Percentiles rank a stretch among this genome's conserved stretches.
phyloP scores from a whole-genome alignment of 164 flowering plant genomes.

The Chimonanthus praecox region DNA sequence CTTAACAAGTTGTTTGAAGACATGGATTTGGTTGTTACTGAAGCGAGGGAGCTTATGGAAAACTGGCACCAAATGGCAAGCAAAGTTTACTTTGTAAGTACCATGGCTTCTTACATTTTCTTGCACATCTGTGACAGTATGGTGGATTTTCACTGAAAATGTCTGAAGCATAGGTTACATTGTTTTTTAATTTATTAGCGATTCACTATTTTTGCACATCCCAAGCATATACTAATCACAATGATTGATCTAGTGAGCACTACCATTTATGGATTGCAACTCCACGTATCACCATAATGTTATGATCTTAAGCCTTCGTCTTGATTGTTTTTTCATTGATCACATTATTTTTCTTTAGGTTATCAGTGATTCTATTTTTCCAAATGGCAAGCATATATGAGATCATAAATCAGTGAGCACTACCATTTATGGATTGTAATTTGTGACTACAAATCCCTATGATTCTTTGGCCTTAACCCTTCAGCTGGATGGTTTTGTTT shows the following conservation, averaged over 20 bases:
- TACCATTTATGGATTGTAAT: background rate
- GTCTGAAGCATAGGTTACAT: background rate
- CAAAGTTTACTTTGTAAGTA: slow-evolving; percentile 78
- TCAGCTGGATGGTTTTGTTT: too few relatives aligned
- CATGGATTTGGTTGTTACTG: slow-evolving; percentile 48
- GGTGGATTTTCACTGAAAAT: background rate
- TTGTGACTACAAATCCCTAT: too few relatives aligned
- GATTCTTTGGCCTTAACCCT: too few relatives aligned
- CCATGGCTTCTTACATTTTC: background rate
- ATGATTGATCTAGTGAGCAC: background rate
- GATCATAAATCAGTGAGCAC: background rate
- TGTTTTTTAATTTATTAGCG: background rate
- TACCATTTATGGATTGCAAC: background rate
- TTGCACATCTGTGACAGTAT: background rate
- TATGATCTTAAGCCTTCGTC: too few relatives aligned
- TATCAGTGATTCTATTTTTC: background rate
- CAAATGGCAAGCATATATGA: background rate
- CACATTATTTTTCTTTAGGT: background rate
- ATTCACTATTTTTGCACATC: background rate
- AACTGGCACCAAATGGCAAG: slow-evolving; percentile 69
- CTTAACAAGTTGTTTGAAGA: slow-evolving; percentile 48
- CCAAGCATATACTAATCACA: background rate
- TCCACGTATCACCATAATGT: background rate
- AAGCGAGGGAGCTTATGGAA: slow-evolving; percentile 53
- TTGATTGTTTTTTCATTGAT: background rate